These are phyloP conservation scores for Ophiostoma ulmi DNA, from an alignment of 2,329 filamentous ascomycete genomes.

Conservation along the genomic window DNA sequence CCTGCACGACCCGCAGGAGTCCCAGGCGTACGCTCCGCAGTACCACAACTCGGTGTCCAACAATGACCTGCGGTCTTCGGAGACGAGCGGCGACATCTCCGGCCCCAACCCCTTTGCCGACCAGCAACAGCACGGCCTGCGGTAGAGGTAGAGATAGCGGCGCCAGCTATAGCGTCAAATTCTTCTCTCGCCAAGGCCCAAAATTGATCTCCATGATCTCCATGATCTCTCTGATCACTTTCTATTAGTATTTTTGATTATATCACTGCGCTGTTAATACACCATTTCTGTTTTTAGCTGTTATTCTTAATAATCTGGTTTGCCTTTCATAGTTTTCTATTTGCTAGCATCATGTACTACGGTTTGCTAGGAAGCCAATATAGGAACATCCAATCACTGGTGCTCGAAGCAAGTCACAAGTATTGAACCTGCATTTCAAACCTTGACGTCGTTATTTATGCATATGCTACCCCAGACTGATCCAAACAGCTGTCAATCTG, in stretches of 20 bases:
- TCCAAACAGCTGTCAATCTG: not conserved
- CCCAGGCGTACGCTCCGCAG: not conserved
- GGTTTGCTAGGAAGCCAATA: not conserved
- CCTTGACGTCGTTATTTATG: too few relatives aligned
- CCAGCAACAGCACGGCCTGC: constrained; percentile 26
- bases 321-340: not conserved
- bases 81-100: constrained; percentile 21
- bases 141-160: constrained; percentile 13
- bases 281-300: not conserved
- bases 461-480: not conserved
- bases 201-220: not conserved
- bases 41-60: constrained; percentile 13
- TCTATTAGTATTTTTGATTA: not conserved
- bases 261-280: not conserved
- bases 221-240: not conserved
- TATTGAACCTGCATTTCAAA: too few relatives aligned
- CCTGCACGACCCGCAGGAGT: not conserved
- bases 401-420: too few relatives aligned
- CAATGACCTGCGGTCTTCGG: constrained; percentile 10
- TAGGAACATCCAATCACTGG: too few relatives aligned
- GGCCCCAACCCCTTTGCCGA: constrained; percentile 27
- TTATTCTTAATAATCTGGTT: not conserved
- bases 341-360: not conserved
- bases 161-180: not conserved
- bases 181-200: not conserved